phyloP scores from a whole-genome alignment of 768 basidiomycete genomes.

The Pisolithus albus region DNA sequence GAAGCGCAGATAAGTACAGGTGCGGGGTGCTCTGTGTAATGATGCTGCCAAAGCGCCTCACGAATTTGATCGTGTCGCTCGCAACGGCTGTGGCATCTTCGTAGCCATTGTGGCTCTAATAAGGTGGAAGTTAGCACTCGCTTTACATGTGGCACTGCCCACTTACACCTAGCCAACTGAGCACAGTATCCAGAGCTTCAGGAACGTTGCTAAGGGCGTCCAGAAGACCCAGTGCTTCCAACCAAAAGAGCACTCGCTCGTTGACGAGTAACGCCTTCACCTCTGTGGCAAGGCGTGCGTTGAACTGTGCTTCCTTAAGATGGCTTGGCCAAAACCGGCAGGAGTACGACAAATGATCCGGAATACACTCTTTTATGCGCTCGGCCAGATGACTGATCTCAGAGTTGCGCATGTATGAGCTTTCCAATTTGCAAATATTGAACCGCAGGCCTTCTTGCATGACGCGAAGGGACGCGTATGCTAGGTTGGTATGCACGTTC shows the following conservation, averaged over 20 bases:
- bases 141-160: too few species aligned
- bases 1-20: conserved; percentile 22
- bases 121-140: not conserved
- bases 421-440: conserved; percentile 29
- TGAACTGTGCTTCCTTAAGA: not conserved
- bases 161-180: not conserved
- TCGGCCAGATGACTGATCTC: conserved; percentile 10
- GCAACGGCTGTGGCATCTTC: not conserved
- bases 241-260: conserved; percentile 6
- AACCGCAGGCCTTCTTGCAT: conserved; percentile 28
- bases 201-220: not conserved
- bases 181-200: not conserved
- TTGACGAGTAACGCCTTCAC: conserved; percentile 1
- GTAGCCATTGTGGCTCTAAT: not conserved
- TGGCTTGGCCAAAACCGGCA: conserved; percentile 9
- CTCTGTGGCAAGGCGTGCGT: not conserved
- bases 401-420: conserved; percentile 23
- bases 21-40: conserved; percentile 17
- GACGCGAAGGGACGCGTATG: conserved; percentile 15
- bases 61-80: conserved; percentile 8
- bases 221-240: conserved; percentile 1
- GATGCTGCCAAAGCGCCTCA: conserved; percentile 7
- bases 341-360: conserved; percentile 4
- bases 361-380: conserved; percentile 1
- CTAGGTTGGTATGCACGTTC: conserved; percentile 12